Conservation (phyloP, 2,329 filamentous ascomycete species). For the Zopfia rhizophila region DNA sequence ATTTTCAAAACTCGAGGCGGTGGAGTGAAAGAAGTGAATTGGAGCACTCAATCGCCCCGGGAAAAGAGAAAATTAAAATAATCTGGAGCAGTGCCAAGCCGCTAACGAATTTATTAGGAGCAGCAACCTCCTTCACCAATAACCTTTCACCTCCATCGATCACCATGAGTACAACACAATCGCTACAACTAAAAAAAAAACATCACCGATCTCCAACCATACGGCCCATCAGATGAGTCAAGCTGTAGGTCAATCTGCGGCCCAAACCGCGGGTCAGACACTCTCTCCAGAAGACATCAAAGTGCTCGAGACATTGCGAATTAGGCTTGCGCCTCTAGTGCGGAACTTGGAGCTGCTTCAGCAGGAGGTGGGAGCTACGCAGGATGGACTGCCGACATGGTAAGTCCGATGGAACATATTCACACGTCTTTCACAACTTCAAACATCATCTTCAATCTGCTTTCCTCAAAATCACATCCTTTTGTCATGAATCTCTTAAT, state of each 20-base stretch:
- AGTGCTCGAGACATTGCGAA: constrained; percentile 34
- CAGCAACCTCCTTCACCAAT: constrained; percentile 15
- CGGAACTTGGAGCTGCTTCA: constrained; percentile 34
- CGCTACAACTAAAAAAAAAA: not conserved
- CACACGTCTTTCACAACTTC: too few relatives aligned
- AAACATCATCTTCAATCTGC: too few relatives aligned
- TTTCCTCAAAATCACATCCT: too few relatives aligned
- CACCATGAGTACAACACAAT: not conserved
- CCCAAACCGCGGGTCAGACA: constrained; percentile 1
- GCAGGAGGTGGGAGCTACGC: constrained; percentile 30
- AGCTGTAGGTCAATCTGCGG: constrained; percentile 8
- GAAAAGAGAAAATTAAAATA: too few relatives aligned
- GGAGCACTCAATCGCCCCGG: too few relatives aligned
- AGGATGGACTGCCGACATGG: constrained; percentile 31
- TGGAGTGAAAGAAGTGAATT: too few relatives aligned
- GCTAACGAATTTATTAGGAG: constrained; percentile 1
- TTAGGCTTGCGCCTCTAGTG: constrained; percentile 37
- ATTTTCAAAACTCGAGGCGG: too few relatives aligned
- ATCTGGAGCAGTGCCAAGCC: too few relatives aligned
- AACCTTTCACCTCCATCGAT: constrained; percentile 14
- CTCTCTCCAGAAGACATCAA: constrained; percentile 28
- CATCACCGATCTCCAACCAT: not conserved
- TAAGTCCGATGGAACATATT: too few relatives aligned
- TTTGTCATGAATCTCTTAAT: too few relatives aligned
- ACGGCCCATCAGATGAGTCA: not conserved